These are phyloP conservation scores for Dictyostelium firmibasis DNA, from an alignment of 78 protist species.

Conservation along the genomic window DNA sequence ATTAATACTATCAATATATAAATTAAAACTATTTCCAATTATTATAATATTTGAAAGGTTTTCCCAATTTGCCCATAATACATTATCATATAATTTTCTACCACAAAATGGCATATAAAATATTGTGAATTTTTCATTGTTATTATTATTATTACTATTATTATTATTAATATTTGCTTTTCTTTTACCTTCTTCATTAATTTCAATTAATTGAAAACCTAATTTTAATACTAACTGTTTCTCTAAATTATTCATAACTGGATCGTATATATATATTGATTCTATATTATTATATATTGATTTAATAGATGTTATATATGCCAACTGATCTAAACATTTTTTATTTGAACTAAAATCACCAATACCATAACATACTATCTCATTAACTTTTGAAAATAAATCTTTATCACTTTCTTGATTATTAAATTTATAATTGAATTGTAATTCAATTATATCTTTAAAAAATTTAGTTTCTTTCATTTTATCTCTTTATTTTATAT, in stretches of 20 bases:
- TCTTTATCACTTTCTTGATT: not conserved
- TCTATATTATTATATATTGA: not conserved
- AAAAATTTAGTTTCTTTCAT: constrained; percentile 38
- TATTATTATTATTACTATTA: not conserved
- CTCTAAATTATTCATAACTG: constrained; percentile 49
- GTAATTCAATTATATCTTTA: constrained; percentile 21
- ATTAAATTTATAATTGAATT: not conserved
- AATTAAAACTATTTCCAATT: constrained; percentile 46
- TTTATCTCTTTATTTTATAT: not conserved
- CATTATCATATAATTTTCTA: constrained; percentile 56
- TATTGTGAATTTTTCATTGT: not conserved
- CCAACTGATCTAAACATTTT: constrained; percentile 50
- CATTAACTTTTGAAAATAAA: constrained; percentile 1
- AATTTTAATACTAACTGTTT: not conserved
- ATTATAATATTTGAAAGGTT: not conserved
- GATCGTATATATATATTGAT: constrained; percentile 50
- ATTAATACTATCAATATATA: constrained; percentile 20
- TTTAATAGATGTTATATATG: constrained; percentile 14
- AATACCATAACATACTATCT: constrained; percentile 65
- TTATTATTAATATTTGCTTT: not conserved
- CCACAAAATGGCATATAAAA: constrained; percentile 75
- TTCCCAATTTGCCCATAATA: constrained; percentile 50
- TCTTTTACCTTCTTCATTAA: constrained; percentile 46
- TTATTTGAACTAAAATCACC: constrained; percentile 35
- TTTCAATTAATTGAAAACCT: constrained; percentile 11